Base-by-base conservation (phyloP, 1,139 yeast genomes). In the Keqinozyma sinolaborantium region DNA sequence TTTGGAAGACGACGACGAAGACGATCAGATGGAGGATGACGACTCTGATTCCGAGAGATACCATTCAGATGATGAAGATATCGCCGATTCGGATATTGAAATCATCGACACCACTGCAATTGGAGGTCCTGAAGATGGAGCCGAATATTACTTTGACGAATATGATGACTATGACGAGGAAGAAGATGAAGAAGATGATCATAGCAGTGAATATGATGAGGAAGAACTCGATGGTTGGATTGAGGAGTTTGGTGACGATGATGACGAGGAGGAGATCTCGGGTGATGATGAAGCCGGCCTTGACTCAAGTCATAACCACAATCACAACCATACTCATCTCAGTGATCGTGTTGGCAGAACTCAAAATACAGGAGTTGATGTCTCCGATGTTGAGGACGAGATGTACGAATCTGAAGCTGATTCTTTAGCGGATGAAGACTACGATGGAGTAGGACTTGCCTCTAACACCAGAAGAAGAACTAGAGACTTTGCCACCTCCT, bases 171-270 rank as follows among this genome's bases (percentile, higher is more conserved):
- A 56, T 23, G 67, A 57, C 19, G 57, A 53, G 16, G 63, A 50
- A 7, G 64, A 39, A 24, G 31, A 34, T 23, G 55, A 52, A 23
- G 67, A 63, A 23, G 60, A 53, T 26, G 62, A 53, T 14, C 58
- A 48, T 10, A 47, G 43, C 20, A 59, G 63, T 38, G 67, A 56
- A 24, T 61, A 65, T 34, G 69, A 63, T 28, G 68, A 64, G 34
- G 69, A 54, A 28, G 73, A 64, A 29, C 50, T 66, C 12, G 73
- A 67, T 39, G 68, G 64, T 3, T 67, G 73, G 73, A 57, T 69
- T 31, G 71, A 64, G 34, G 71, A 60, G 24, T 64, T 69, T 39
- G 64, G 48, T 41, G 61, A 53, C 31, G 56, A 46, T 15, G 50
- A 41, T 23, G 54, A 41, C 8, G 51, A 48, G 3, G 57, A 41